Evolutionary conservation across 495 filamentous ascomycete genomes (phyloP), one percentile per base, ranked within the genome.

Genomic region (Choiromyces venosus): DNA sequence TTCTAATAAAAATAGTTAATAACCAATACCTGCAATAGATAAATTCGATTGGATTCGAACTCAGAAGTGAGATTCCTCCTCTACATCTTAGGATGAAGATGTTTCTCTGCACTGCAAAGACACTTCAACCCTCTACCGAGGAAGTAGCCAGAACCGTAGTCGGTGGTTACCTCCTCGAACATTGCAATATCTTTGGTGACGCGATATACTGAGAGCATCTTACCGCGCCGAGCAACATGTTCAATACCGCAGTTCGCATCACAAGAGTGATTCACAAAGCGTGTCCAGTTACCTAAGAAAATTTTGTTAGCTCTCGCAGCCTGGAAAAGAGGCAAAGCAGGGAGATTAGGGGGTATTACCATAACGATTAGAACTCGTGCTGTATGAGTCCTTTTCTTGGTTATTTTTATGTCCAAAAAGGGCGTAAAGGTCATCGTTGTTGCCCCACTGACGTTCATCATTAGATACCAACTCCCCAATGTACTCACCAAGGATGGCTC

Each of bases 141-240:
- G 65, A 81, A 81, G 70, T 81, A 81, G 35, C 19, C 29, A 14
- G 16, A 4, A n/a, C 79, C 79, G 25, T 82, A 81, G 65, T 65
- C 61, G 16, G 74, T 38, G 25, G 76, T 82, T 38, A 82, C 44
- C 39, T 81, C 76, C 37, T 82, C 73, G 37, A 82, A 80, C 36
- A 73, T 78, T 33, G 38, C 37, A 52, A 81, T 76, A 5, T 66
- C 44, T 38, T n/a, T 40, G 19, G 4, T 29, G 0, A 74, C 25
- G 18, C 46, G 40, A 56, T 40, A 77, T 25, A 77, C 61, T 14
- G 75, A 68, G 19, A 73, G 40, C 33, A 39, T 61, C 44, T 69
- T 77, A 8, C 75, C 75, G 25, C 69, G 44, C 46, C 69, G 72
- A 7, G 18, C 21, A 38, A 66, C 36, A 39, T 73, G 74, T 7